Conservation (phyloP, 345 rosid genomes). For the Pelargonium nanum region DNA sequence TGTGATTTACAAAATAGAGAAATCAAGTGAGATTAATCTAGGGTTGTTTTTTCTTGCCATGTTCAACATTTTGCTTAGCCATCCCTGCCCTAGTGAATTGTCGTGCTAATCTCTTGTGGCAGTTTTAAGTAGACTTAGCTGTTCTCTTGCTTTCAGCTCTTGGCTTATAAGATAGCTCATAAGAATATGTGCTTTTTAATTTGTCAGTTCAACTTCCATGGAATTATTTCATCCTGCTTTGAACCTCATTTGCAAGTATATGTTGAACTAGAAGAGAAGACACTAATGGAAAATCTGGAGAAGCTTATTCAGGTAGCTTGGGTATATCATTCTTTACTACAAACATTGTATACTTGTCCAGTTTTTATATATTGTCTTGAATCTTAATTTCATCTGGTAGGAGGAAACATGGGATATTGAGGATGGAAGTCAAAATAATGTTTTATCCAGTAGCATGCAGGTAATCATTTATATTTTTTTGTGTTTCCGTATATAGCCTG, state of each 20-base stretch:
- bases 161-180: background rate
- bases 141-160: background rate
- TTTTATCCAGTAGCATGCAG: conserved; percentile 91
- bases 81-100: background rate
- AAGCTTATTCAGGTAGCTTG: conserved; percentile 79
- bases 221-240: conserved; percentile 93
- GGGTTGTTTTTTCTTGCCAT: background rate
- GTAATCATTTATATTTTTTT: conserved; percentile 22
- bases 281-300: conserved; percentile 91
- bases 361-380: conserved; percentile 17
- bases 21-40: background rate
- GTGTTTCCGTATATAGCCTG: no score
- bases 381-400: conserved; percentile 24
- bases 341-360: conserved; percentile 3
- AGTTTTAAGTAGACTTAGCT: background rate
- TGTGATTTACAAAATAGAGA: background rate
- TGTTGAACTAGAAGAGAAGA: conserved; percentile 90
- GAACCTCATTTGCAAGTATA: conserved; percentile 87
- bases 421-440: conserved; percentile 90
- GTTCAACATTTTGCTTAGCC: background rate
- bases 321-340: conserved; percentile 6
- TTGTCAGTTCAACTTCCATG: conserved; percentile 93
- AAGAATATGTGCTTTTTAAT: conserved; percentile 14
- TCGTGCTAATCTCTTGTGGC: background rate
- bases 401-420: conserved; percentile 99